phyloP scores from a whole-genome alignment of 768 basidiomycete species.

The Dictyophora rubrovolvata region DNA sequence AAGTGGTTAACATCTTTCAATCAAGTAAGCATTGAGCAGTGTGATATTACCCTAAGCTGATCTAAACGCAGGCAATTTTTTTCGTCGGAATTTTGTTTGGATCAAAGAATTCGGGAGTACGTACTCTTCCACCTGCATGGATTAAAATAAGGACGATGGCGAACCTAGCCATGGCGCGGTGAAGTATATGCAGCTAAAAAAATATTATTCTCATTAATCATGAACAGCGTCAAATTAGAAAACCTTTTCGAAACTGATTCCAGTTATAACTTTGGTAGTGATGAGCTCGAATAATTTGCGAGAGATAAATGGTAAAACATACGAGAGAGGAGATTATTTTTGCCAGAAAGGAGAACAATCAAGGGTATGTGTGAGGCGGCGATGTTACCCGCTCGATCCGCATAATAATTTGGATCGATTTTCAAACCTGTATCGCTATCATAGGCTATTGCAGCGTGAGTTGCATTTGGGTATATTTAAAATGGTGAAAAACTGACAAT shows the following conservation, averaged over 20 bases:
- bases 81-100: not conserved
- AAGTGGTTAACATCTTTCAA: not conserved
- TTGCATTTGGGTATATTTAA: not conserved
- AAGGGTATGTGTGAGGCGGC: slow-evolving; percentile 18
- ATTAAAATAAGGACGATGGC: slow-evolving; percentile 9
- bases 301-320: not conserved
- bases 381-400: slow-evolving; percentile 8
- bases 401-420: slow-evolving; percentile 1
- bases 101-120: not conserved
- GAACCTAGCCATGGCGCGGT: slow-evolving; percentile 10
- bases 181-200: slow-evolving; percentile 9
- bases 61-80: not conserved
- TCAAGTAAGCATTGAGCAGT: not conserved
- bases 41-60: not conserved
- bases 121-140: slow-evolving; percentile 6
- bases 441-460: slow-evolving; percentile 8
- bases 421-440: slow-evolving; percentile 14
- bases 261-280: slow-evolving; percentile 4
- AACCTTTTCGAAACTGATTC: slow-evolving; percentile 13
- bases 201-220: not conserved
- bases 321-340: slow-evolving; percentile 23
- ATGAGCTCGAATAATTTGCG: not conserved
- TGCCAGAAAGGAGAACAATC: slow-evolving; percentile 23
- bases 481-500: slow-evolving; percentile 27
- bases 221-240: not conserved